Evolutionary conservation across 768 basidiomycete species (phyloP).

Genomic region (Cyclocybe aegerita): DNA sequence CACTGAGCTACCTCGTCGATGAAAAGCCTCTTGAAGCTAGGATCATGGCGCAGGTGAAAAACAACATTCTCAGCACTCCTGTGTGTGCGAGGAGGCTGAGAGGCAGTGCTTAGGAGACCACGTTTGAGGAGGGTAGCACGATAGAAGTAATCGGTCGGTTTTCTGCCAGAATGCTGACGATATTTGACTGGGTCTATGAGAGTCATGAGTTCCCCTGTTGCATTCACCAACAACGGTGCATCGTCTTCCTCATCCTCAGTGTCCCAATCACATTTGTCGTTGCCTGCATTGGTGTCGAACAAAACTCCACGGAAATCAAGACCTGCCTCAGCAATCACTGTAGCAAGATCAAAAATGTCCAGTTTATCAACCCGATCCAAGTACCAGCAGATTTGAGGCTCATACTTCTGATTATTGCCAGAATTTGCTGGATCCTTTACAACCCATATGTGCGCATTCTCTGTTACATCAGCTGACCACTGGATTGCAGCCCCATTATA

Average conservation of each 20-base stretch:
- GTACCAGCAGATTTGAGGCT: conserved; percentile 30
- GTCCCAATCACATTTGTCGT: background rate
- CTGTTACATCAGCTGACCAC: conserved; percentile 33
- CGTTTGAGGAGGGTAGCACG: no score
- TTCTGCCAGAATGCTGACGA: background rate
- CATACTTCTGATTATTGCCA: conserved; percentile 31
- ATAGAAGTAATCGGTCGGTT: background rate
- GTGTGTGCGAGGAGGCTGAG: conserved; percentile 13
- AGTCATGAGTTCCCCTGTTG: conserved; percentile 1
- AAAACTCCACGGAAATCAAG: background rate
- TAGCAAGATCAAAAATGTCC: conserved; percentile 25
- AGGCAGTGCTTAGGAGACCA: conserved; percentile 1
- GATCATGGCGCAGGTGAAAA: conserved; percentile 23
- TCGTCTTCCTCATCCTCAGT: background rate
- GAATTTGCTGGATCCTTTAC: conserved; percentile 29
- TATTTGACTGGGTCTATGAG: background rate
- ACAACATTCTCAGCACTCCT: conserved; percentile 2
- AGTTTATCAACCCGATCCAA: conserved; percentile 31
- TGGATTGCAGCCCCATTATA: conserved; percentile 30
- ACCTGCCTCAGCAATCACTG: conserved; percentile 11
- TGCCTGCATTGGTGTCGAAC: background rate
- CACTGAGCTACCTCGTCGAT: conserved; percentile 18
- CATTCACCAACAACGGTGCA: background rate
- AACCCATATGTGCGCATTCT: conserved; percentile 29
- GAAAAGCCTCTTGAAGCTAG: conserved; percentile 12